Percentiles rank a stretch among this genome's conserved stretches.
These are phyloP conservation scores for Syncephalastrum racemosum DNA, from an alignment of 371 early-diverging fungal genomes.

Conservation along the genomic window DNA sequence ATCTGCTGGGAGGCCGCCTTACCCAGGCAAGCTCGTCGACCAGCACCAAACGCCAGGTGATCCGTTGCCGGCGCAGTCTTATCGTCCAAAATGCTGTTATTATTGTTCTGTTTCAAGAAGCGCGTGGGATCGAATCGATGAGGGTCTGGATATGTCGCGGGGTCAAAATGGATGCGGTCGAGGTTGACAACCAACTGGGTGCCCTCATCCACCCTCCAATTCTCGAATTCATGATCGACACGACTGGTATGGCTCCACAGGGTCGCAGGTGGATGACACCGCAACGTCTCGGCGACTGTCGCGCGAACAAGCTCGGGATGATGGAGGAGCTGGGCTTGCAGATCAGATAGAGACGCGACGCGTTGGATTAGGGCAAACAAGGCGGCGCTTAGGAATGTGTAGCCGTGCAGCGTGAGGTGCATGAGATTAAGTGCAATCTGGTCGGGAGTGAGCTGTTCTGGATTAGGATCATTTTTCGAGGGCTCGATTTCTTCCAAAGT, in stretches of 20 bases:
- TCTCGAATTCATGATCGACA: conserved; percentile 30
- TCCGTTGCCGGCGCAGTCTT: neutral
- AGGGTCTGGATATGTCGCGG: conserved; percentile 9
- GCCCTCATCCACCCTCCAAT: conserved; percentile 33
- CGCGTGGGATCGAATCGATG: conserved; percentile 14
- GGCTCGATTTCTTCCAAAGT: conserved; percentile 23
- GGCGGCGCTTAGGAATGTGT: conserved; percentile 29
- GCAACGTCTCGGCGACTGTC: conserved; percentile 37
- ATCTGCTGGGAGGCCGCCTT: conserved; percentile 8
- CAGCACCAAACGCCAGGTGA: conserved; percentile 22
- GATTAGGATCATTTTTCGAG: conserved; percentile 39
- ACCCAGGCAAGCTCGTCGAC: conserved; percentile 18
- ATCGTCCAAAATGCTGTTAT: neutral
- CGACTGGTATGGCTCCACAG: conserved; percentile 33
- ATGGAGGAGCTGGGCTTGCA: conserved; percentile 21
- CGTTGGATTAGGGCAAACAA: conserved; percentile 41
- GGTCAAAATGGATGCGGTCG: conserved; percentile 36
- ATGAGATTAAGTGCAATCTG: conserved; percentile 35
- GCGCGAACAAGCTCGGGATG: conserved; percentile 18
- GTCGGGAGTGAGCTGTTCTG: conserved; percentile 32
- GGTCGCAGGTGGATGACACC: conserved; percentile 30
- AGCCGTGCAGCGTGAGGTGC: conserved; percentile 40
- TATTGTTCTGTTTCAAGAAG: conserved; percentile 10
- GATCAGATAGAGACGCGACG: conserved; percentile 30
- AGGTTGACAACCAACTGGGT: conserved; percentile 33